These are phyloP conservation scores for Protoeuglena noctilucae DNA, from an alignment of 139 green algal species.

Conservation along the genomic window DNA sequence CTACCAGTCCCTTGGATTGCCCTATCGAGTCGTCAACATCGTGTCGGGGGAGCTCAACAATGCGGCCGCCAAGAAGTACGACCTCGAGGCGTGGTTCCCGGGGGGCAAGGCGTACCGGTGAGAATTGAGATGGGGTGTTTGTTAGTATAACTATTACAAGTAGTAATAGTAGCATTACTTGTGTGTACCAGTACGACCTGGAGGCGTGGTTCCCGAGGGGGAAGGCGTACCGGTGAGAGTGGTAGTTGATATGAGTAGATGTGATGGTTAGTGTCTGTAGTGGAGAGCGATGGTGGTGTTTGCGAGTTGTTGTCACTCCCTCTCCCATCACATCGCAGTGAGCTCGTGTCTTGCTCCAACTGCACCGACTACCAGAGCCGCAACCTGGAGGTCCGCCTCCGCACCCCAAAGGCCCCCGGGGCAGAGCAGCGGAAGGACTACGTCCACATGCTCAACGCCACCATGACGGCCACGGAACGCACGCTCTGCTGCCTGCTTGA, in stretches of 20 bases:
- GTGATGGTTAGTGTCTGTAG: no score
- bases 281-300: no score
- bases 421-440: conserved; percentile 64
- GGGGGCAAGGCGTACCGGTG: conserved; percentile 63
- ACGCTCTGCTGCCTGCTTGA: conserved; percentile 97
- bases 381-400: conserved; percentile 62
- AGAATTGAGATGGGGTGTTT: no score
- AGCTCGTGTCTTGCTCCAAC: conserved; percentile 97
- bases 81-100: conserved; percentile 98
- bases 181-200: conserved; percentile 98
- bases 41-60: conserved; percentile 95
- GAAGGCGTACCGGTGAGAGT: conserved; percentile 62
- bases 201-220: conserved; percentile 95
- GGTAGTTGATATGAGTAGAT: no score
- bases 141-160: no score
- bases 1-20: conserved; percentile 52
- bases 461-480: conserved; percentile 86
- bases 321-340: no score
- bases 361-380: conserved; percentile 90
- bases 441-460: conserved; percentile 97
- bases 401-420: conserved; percentile 33
- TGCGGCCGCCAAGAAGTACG: conserved; percentile 97
- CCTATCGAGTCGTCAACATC: conserved; percentile 94
- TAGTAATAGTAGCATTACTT: conserved; percentile 97
- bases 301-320: no score